These are phyloP conservation scores for Termitomyces sp. DNA, from an alignment of 768 basidiomycete genomes.

Conservation along the genomic window DNA sequence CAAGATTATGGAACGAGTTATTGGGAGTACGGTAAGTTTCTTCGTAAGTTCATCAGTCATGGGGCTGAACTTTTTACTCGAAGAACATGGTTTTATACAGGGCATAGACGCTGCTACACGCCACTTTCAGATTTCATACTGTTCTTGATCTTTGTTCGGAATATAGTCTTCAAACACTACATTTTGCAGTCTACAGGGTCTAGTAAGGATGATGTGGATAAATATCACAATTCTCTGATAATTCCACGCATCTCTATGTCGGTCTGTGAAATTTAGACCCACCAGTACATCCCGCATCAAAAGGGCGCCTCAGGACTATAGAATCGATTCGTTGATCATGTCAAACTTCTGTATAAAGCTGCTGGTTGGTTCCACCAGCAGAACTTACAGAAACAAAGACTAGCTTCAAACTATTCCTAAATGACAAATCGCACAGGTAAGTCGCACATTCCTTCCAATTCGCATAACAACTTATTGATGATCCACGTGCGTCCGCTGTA, in stretches of 20 bases:
- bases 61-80: not conserved
- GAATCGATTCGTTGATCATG: not conserved
- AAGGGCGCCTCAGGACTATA: not conserved
- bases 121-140: slow-evolving; percentile 30
- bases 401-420: not conserved
- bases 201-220: not conserved
- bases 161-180: not conserved
- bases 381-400: not conserved
- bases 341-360: not conserved
- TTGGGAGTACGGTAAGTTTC: slow-evolving; percentile 62
- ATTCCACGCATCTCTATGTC: too few relatives aligned
- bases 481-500: slow-evolving; percentile 1
- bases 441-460: not conserved
- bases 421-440: not conserved
- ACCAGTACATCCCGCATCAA: not conserved
- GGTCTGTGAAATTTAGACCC: not conserved
- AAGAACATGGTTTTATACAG: slow-evolving; percentile 62
- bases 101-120: slow-evolving; percentile 37
- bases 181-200: not conserved
- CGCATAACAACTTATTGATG: slow-evolving; percentile 1
- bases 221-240: not conserved
- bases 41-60: not conserved
- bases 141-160: slow-evolving; percentile 3
- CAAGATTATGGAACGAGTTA: slow-evolving; percentile 39
- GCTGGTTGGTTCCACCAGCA: slow-evolving; percentile 1